phyloP scores from a whole-genome alignment of 176 grass and related monocot genomes.

The Alloteropsis semialata region DNA sequence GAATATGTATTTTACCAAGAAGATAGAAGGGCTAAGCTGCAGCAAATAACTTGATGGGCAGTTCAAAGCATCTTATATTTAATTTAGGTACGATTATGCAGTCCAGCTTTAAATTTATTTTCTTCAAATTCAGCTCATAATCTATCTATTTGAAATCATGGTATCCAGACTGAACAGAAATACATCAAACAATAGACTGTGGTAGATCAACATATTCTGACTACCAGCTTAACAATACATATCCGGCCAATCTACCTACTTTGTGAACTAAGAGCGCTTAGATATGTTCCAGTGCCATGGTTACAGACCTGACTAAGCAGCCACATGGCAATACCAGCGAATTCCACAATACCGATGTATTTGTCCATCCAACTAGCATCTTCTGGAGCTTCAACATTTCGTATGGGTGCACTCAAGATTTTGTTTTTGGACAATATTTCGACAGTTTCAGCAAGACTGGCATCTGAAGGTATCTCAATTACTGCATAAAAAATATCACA shows the following conservation, averaged over 20 bases:
- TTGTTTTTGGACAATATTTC: slow-evolving; percentile 92
- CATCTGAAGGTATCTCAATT: slow-evolving; percentile 79
- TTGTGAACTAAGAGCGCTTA: neutral
- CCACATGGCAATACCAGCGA: slow-evolving; percentile 91
- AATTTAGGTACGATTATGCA: neutral
- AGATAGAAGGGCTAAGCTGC: neutral
- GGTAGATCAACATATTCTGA: slow-evolving; percentile 8
- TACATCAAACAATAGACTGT: neutral
- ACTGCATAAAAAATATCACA: slow-evolving; percentile 46
- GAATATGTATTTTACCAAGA: slow-evolving; percentile 7
- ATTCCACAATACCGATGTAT: slow-evolving; percentile 94
- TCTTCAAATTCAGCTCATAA: neutral
- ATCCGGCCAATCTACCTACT: neutral
- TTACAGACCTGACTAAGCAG: slow-evolving; percentile 83
- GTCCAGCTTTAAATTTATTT: neutral
- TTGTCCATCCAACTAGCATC: slow-evolving; percentile 96
- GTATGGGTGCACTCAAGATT: slow-evolving; percentile 87
- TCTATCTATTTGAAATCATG: neutral
- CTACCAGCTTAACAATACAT: neutral
- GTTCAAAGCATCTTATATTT: neutral
- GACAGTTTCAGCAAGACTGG: slow-evolving; percentile 77
- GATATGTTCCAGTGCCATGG: neutral
- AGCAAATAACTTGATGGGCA: neutral
- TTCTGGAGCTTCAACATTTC: slow-evolving; percentile 78
- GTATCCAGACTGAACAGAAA: neutral